Evolutionary conservation across 164 flowering plant species (phyloP).

Genomic region (Santalum album): DNA sequence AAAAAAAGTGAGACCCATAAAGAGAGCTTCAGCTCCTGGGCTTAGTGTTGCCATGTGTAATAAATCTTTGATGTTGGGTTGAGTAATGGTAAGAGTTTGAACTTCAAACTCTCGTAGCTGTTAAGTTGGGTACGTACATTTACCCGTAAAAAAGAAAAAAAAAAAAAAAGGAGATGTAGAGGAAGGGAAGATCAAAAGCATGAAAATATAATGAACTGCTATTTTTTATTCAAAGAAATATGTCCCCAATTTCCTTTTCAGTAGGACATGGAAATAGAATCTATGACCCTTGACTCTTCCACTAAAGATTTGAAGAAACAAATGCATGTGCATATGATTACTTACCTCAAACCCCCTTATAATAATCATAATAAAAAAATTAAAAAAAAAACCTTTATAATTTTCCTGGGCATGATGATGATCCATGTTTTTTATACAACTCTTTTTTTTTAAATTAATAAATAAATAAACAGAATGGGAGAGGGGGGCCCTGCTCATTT

Average conservation of each 20-base stretch:
- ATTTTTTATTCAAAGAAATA: neutral
- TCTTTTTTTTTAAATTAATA: neutral
- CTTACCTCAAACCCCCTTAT: constrained; percentile 4
- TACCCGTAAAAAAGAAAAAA: no score
- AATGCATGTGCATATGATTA: constrained; percentile 1
- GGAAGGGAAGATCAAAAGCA: no score
- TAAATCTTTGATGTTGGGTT: no score
- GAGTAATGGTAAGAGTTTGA: no score
- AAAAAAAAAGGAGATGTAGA: no score
- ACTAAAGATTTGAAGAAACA: constrained; percentile 24
- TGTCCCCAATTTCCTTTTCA: constrained; percentile 6
- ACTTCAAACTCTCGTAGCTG: no score
- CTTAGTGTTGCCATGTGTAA: no score
- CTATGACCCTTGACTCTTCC: constrained; percentile 60
- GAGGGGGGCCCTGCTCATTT: constrained; percentile 10
- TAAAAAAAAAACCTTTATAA: neutral
- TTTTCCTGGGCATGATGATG: neutral
- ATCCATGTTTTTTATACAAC: no score
- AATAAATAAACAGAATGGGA: neutral
- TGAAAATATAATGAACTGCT: neutral
- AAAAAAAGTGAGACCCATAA: no score
- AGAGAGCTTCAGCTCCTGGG: no score
- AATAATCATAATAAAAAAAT: no score
- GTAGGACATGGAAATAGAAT: constrained; percentile 18
- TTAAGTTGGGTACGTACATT: no score